Base-by-base conservation (phyloP, 805 yeast genomes). In the Kluyveromyces siamensis region DNA sequence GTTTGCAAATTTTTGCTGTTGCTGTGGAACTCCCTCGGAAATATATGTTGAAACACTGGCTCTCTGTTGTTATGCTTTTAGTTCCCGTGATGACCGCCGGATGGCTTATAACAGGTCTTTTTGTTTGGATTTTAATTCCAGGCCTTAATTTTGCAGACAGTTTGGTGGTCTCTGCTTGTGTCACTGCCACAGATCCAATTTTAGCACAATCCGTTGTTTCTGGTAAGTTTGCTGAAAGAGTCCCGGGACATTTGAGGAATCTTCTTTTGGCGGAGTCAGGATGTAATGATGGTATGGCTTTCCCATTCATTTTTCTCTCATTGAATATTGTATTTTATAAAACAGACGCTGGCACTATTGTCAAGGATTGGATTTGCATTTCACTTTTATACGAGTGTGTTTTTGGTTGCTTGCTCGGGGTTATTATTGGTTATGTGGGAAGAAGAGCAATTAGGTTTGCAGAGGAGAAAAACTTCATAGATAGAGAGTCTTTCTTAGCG, bases 241-340 rank as follows among this genome's bases (percentile, higher is more conserved):
- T 89, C 16, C 95, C 96, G 1, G 96, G 95, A n/a, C 96, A 89
- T 67, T 73, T 89, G 68, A 74, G 95, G 56, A 85, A 88, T 60
- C 67, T 89, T 43, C 70, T 90, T 25, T 79, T 90, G 30, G 95
- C 96, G 0, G 95, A 87, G 58, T 63, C 68, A 2, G 96, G 96
- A 65, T 89, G 96, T 63, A 89, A 89, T 65, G 97, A 89, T 61
- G 97, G 97, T 41, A 84, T 89, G 93, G 96, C 96, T 0, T 89
- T 87, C 61, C 97, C 97, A 0, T 89, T 89, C 61, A 85, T 87
- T 73, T 74, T 68, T 65, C 61, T 90, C 40, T 80, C 93, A 1
- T 68, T 87, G 52, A 77, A 83, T 60, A 62, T 88, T 43, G 77
- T 89, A 46, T 63, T 79, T n/a, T 80, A 84, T 61, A 74, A 75